These are phyloP conservation scores for Chytriomyces sp. DNA, from an alignment of 192 early-diverging fungal species.

Conservation along the genomic window DNA sequence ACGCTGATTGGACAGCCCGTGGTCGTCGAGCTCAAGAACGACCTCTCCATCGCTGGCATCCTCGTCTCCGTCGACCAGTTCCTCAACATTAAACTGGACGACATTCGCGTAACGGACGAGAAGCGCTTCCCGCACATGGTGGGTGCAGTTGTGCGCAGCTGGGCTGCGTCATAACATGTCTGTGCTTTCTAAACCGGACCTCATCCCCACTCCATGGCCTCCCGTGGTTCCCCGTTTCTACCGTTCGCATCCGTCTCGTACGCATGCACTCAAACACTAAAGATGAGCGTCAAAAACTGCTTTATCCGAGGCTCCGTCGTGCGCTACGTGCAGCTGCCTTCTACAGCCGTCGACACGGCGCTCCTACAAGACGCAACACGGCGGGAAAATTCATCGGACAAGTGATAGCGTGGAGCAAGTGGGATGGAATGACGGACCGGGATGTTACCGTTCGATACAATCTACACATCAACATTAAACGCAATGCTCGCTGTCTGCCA, in stretches of 20 bases:
- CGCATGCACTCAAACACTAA: neutral
- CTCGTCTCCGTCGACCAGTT: constrained; percentile 99
- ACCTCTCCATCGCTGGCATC: constrained; percentile 87
- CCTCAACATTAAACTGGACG: constrained; percentile 97
- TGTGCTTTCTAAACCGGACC: neutral
- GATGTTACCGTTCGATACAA: neutral
- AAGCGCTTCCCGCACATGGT: constrained; percentile 96
- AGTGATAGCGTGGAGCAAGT: constrained; percentile 20
- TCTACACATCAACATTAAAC: neutral
- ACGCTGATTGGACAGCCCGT: constrained; percentile 94
- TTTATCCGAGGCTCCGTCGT: constrained; percentile 99
- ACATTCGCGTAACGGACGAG: constrained; percentile 81
- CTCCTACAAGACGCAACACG: constrained; percentile 96
- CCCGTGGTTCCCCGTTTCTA: neutral
- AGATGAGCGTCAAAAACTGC: constrained; percentile 97
- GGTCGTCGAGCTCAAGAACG: constrained; percentile 98
- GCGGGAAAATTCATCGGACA: constrained; percentile 72
- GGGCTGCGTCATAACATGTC: neutral
- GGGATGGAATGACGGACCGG: no score
- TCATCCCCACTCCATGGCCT: neutral
- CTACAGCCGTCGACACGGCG: constrained; percentile 88
- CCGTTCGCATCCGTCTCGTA: neutral
- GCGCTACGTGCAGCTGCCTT: constrained; percentile 90
- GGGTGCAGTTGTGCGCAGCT: constrained; percentile 7
- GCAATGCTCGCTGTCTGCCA: no score